phyloP scores from a whole-genome alignment of 805 yeast genomes.

The Soucietia sequanensis region DNA sequence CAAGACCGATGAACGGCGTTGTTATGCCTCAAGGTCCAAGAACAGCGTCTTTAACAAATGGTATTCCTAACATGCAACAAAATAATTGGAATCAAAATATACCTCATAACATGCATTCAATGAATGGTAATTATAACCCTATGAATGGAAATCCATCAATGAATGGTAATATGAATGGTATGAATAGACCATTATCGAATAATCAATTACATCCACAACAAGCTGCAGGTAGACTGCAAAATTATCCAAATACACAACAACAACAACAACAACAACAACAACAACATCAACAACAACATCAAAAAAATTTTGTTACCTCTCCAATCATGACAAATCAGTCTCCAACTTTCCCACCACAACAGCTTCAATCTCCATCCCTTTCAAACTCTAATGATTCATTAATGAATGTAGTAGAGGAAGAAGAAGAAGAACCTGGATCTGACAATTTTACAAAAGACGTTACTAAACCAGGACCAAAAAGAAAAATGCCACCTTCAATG shows the following conservation, averaged over 20 bases:
- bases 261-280: constrained; percentile 2
- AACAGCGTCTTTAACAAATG: constrained; percentile 9
- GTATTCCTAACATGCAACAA: no score
- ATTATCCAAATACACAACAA: constrained; percentile 5
- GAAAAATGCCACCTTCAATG: constrained; percentile 8
- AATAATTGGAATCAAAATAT: no score
- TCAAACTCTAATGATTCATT: constrained; percentile 33
- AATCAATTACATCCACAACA: no score
- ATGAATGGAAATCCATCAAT: constrained; percentile 2
- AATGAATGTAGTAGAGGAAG: constrained; percentile 35
- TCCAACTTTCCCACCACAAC: neutral
- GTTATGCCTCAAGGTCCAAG: constrained; percentile 1
- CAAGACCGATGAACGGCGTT: no score
- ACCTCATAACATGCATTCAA: no score
- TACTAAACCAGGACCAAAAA: constrained; percentile 2
- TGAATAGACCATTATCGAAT: no score
- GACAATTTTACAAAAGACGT: neutral
- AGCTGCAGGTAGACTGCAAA: no score
- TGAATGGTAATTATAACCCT: no score
- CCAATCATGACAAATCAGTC: neutral
- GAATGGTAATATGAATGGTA: constrained; percentile 8
- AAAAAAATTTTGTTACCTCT: no score
- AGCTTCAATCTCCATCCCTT: no score
- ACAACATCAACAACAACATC: neutral
- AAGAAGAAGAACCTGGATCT: constrained; percentile 22